phyloP scores from a whole-genome alignment of 1,139 yeast genomes.

The Kodamaea alishanica region DNA sequence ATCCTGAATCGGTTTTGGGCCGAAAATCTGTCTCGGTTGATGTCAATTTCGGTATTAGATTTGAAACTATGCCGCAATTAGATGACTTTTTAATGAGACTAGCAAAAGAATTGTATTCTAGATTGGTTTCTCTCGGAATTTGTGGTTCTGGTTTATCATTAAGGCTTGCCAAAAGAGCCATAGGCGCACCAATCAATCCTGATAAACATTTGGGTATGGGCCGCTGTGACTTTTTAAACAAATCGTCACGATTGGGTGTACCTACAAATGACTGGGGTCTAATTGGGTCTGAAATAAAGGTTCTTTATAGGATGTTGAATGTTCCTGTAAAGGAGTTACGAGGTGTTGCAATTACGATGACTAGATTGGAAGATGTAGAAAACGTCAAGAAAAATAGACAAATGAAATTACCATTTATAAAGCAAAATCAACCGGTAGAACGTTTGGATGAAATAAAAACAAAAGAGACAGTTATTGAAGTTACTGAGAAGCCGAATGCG shows the following conservation, averaged over 20 bases:
- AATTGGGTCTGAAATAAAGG: conserved; percentile 58
- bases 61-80: conserved; percentile 55
- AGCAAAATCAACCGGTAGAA: not conserved
- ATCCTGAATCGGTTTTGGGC: conserved; percentile 41
- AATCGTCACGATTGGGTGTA: conserved; percentile 57
- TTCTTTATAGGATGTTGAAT: conserved; percentile 52
- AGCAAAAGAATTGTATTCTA: conserved; percentile 53
- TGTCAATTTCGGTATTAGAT: conserved; percentile 87
- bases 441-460: not conserved
- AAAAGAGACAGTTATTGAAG: not conserved
- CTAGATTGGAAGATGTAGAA: conserved; percentile 46
- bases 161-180: conserved; percentile 61
- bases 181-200: conserved; percentile 67
- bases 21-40: conserved; percentile 84
- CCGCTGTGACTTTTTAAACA: conserved; percentile 59
- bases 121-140: conserved; percentile 48
- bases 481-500: not conserved
- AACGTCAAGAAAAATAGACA: conserved; percentile 32
- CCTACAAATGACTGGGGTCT: conserved; percentile 62
- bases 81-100: conserved; percentile 60
- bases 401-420: conserved; percentile 37
- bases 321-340: conserved; percentile 68
- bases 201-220: conserved; percentile 87
- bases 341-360: conserved; percentile 72
- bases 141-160: conserved; percentile 59